Percentiles rank a stretch among this genome's conserved stretches.
Conservation (phyloP, 495 filamentous ascomycete genomes). For the Podospora sp. region DNA sequence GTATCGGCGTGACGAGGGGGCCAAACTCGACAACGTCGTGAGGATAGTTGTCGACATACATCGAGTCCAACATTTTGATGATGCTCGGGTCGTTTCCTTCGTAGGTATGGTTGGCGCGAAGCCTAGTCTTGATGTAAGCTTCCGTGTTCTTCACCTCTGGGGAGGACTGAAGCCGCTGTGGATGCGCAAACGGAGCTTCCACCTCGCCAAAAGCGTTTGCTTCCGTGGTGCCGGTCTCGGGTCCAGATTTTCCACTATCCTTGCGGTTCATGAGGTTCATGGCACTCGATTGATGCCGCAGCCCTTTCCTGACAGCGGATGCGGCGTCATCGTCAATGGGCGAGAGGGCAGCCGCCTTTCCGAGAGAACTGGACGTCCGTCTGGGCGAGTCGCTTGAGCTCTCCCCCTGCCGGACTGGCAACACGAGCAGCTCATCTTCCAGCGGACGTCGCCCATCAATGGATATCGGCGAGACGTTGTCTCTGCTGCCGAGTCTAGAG, state of each 20-base stretch:
- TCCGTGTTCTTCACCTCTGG: constrained; percentile 35
- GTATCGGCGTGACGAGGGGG: constrained; percentile 74
- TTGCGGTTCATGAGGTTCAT: constrained; percentile 79
- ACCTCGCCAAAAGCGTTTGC: constrained; percentile 83
- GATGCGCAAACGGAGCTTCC: constrained; percentile 65
- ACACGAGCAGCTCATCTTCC: constrained; percentile 28
- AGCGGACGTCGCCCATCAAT: constrained; percentile 34
- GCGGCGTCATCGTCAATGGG: constrained; percentile 40
- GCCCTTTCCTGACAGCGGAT: constrained; percentile 42
- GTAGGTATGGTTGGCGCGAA: constrained; percentile 68
- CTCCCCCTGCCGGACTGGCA: constrained; percentile 30
- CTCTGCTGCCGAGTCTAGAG: constrained; percentile 46
- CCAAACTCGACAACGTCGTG: constrained; percentile 78
- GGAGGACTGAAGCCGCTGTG: constrained; percentile 31
- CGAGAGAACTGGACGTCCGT: constrained; percentile 33
- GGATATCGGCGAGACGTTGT: constrained; percentile 43
- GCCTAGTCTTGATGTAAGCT: constrained; percentile 36
- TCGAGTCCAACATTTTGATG: constrained; percentile 79
- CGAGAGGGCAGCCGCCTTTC: constrained; percentile 27
- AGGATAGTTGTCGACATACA: constrained; percentile 90
- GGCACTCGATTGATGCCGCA: constrained; percentile 72
- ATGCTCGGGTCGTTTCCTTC: constrained; percentile 87
- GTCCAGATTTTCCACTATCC: constrained; percentile 74
- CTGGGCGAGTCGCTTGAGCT: constrained; percentile 35
- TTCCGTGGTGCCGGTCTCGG: constrained; percentile 83